Evolutionary conservation across 1,139 yeast species (phyloP), one percentile per base, ranked within the genome.

Genomic region (Yamadazyma spencermartinsiae): DNA sequence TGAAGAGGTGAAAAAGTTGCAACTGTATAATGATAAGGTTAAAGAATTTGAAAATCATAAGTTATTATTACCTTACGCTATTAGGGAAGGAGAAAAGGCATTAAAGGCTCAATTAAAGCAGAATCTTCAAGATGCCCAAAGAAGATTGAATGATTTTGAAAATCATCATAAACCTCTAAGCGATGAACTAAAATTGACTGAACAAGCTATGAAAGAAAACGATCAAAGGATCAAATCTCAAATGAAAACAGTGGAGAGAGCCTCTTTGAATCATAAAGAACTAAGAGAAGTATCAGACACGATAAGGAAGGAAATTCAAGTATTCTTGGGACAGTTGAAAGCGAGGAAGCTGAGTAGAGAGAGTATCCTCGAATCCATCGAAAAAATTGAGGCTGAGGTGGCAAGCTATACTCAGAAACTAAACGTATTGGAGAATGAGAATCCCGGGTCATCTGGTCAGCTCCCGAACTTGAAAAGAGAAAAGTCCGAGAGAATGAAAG

Each of bases 61-160:
- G 37, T 67, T 69, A 45, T 59, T 82, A 27, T 55, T 82, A 26
- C 89, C 89, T 0, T 82, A 79, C 56, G 87, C 82, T 0, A 72
- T 74, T 43, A 60, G 79, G 3, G 76, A 78, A 36, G 84, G 79
- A 38, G 65, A 74, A 42, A 80, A 74, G 44, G 59, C 54, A n/a
- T 64, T 64, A 38, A 65, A 69, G 34, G 61, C 65, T 23, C 54
- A 56, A 11, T 61, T 72, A 35, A 78, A 76, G 49, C 50, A 52
- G 15, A 66, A 63, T 21, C 68, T 74, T 40, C 74, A 76, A 26
- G 52, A 54, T 11, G 70, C 76, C 9, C 67, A 68, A 45, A 44
- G 43, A 9, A 55, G 59, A 23, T 48, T 68, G 15, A 54, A 55
- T 8, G 54, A 56, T 2, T 74, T 76, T 42, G 49, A 56, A 27